phyloP scores from a whole-genome alignment of 768 basidiomycete genomes.

The Gymnopilus dilepis region DNA sequence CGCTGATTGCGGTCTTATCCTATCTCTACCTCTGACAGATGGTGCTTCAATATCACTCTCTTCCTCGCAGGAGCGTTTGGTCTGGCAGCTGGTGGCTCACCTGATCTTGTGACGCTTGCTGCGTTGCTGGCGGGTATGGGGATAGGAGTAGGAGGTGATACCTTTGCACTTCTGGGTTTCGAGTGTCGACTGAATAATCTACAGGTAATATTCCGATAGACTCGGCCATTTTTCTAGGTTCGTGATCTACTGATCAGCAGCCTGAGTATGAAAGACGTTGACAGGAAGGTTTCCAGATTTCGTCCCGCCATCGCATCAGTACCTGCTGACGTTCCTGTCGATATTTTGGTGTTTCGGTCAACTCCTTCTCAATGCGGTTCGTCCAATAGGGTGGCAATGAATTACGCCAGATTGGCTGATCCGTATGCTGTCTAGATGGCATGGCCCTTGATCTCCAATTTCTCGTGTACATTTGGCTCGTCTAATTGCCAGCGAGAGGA shows the following conservation, averaged over 20 bases:
- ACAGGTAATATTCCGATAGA: constrained; percentile 72
- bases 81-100: constrained; percentile 62
- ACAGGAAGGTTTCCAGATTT: constrained; percentile 50
- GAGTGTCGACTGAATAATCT: constrained; percentile 1
- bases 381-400: constrained; percentile 2
- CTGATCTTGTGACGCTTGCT: constrained; percentile 55
- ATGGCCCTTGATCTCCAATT: constrained; percentile 75
- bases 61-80: constrained; percentile 72
- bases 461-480: constrained; percentile 51
- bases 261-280: not conserved
- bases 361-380: constrained; percentile 53
- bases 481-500: constrained; percentile 48
- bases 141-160: constrained; percentile 65
- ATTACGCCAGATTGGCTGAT: not conserved
- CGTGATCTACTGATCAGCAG: not conserved
- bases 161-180: too few species aligned
- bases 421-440: constrained; percentile 38
- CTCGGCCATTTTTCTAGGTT: constrained; percentile 74
- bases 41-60: constrained; percentile 73
- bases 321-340: constrained; percentile 72
- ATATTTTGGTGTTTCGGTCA: constrained; percentile 87
- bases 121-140: constrained; percentile 61
- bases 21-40: too few species aligned
- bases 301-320: constrained; percentile 71
- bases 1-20: too few species aligned